These are phyloP conservation scores for Cyclaneusma minus DNA, from an alignment of 2,329 filamentous ascomycete genomes.

Conservation along the genomic window DNA sequence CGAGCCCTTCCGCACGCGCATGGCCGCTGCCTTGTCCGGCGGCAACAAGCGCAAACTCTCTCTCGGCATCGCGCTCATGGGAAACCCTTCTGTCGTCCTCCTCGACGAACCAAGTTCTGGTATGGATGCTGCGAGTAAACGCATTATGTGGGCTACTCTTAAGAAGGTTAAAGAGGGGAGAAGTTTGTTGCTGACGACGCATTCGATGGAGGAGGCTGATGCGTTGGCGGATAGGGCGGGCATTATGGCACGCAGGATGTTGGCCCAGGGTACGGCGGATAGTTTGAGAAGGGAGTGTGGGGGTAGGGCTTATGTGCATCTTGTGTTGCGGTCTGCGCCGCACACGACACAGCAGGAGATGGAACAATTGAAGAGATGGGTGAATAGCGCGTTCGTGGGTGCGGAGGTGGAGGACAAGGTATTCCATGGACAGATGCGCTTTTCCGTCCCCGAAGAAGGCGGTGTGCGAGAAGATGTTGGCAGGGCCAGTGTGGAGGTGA, in stretches of 20 bases:
- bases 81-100: constrained; percentile 73
- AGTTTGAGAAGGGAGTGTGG: constrained; percentile 61
- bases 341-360: constrained; percentile 58
- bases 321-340: constrained; percentile 62
- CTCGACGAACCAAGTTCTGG: constrained; percentile 82
- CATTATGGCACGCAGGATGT: constrained; percentile 74
- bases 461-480: constrained; percentile 13
- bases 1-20: constrained; percentile 50
- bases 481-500: constrained; percentile 3
- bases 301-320: constrained; percentile 64
- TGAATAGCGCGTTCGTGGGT: constrained; percentile 40
- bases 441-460: constrained; percentile 46
- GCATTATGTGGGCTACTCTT: constrained; percentile 85
- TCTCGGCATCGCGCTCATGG: constrained; percentile 81
- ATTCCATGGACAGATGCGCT: constrained; percentile 79
- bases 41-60: constrained; percentile 91
- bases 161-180: constrained; percentile 58
- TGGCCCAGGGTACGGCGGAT: constrained; percentile 66
- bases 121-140: constrained; percentile 80
- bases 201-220: constrained; percentile 92
- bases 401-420: constrained; percentile 57
- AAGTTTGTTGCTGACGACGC: constrained; percentile 78
- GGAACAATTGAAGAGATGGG: constrained; percentile 48
- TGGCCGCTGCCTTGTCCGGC: constrained; percentile 68
- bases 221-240: constrained; percentile 71